Base-by-base conservation (phyloP, 2,329 filamentous ascomycete species). In the Hypomyces perniciosus region DNA sequence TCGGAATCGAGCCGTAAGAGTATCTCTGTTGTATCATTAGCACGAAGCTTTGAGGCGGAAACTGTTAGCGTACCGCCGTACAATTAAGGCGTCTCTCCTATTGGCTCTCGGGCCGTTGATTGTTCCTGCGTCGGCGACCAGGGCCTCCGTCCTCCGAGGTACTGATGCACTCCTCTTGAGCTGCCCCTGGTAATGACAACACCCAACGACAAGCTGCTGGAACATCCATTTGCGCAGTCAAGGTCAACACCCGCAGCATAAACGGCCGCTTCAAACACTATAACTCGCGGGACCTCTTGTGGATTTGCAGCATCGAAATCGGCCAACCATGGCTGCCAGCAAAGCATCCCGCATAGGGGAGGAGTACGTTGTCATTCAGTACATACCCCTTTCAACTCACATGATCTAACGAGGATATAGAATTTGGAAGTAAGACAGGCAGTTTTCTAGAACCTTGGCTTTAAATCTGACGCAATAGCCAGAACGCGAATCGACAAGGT, bases 401-500 rank as follows among this genome's bases (percentile, higher is more conserved):
- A 12, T 61, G 57, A 44, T 30, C 65, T 68, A 57, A 68, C 55
- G n/a, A 64, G 64, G 59, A 68, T 54, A 44, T 64, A 95, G 90
- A 69, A 88, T 95, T 61, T 95, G 90, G 90, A 95, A 95, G 90
- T 95, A 78, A 83, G 87, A 77, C 28, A 3, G 27, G 3, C 50
- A 52, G 27, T n/a, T 9, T 54, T 52, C 58, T 13, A 3, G 38
- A 12, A 9, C 9, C 39, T 12, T 37, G 37, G 26, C 52, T 57
- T 49, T 40, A 46, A 20, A 61, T 54, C 64, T 71, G 59, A 72
- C 46, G 12, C 61, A 42, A 37, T 33, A 26, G 12, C 42, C 68
- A 97, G 92, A 74, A 95, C 89, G 54, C 86, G 90, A 64, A 86
- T 96, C 64, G 92, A 97, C 72, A 97, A 97, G 72, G 90, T 97